Conservation (phyloP, 2,329 filamentous ascomycete genomes). For the Diaporthe velutina region DNA sequence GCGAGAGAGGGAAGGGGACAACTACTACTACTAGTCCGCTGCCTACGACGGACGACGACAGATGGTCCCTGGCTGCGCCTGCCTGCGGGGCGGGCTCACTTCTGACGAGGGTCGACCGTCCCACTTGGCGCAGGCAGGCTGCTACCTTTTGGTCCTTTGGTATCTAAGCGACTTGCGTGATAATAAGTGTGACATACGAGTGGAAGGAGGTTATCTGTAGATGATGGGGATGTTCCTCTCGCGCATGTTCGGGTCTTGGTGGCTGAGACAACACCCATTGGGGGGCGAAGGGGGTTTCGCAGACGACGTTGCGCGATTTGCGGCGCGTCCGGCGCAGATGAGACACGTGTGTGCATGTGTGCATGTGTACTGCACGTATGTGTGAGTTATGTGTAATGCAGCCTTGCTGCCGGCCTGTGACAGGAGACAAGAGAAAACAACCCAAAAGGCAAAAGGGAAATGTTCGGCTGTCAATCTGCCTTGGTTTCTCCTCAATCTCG, state of each 20-base stretch:
- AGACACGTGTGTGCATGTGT: slow-evolving; percentile 27
- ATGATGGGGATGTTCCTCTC: neutral
- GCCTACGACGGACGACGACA: neutral
- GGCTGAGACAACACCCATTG: slow-evolving; percentile 14
- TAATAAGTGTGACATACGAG: slow-evolving; percentile 20
- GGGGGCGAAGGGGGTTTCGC: slow-evolving; percentile 9
- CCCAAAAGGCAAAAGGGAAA: neutral
- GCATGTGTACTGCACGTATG: neutral
- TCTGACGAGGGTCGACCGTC: neutral
- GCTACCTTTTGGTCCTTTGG: neutral
- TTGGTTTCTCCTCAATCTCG: slow-evolving; percentile 21
- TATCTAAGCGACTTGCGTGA: slow-evolving; percentile 21
- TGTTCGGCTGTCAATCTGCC: slow-evolving; percentile 3
- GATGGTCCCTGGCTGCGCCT: slow-evolving; percentile 3
- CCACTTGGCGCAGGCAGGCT: slow-evolving; percentile 17
- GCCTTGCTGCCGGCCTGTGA: neutral
- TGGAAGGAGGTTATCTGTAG: neutral
- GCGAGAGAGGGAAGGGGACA: slow-evolving; percentile 13
- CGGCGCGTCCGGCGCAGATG: slow-evolving; percentile 21
- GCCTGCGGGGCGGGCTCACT: neutral
- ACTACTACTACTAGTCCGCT: neutral
- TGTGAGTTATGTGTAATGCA: slow-evolving; percentile 12
- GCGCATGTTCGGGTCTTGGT: neutral
- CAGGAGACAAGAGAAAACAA: neutral
- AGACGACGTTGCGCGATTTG: slow-evolving; percentile 31